Evolutionary conservation across 75 land plant genomes (phyloP).

Genomic region (Pseudotsuga menziesii): DNA sequence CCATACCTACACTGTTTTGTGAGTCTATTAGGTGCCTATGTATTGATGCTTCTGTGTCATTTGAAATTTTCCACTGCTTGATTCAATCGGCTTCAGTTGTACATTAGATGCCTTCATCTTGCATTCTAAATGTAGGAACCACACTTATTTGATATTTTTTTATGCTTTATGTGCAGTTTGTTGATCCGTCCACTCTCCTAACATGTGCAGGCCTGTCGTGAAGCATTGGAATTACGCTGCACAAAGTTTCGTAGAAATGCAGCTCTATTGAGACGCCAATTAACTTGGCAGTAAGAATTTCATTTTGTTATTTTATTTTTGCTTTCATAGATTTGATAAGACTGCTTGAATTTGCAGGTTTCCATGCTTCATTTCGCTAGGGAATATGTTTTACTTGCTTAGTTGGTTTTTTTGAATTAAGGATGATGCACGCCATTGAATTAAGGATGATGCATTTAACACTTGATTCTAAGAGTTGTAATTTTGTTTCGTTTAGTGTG

Average conservation of each 20-base stretch:
- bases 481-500: no score
- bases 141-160: no score
- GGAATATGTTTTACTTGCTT: background rate
- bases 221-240: constrained; percentile 55
- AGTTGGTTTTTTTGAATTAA: background rate
- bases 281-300: constrained; percentile 79
- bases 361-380: background rate
- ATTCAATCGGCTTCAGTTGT: no score
- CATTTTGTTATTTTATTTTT: background rate
- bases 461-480: no score
- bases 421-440: background rate
- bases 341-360: background rate
- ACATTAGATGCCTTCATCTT: no score
- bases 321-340: background rate
- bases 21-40: no score
- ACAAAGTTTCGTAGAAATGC: constrained; percentile 68
- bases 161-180: background rate
- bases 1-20: no score
- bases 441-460: no score
- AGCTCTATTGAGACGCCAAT: constrained; percentile 50
- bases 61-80: no score
- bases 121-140: no score
- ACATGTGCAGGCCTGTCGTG: constrained; percentile 35
- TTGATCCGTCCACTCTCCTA: background rate
- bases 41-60: no score